phyloP scores from a whole-genome alignment of 139 green algal genomes.

The Gonium pectorale region DNA sequence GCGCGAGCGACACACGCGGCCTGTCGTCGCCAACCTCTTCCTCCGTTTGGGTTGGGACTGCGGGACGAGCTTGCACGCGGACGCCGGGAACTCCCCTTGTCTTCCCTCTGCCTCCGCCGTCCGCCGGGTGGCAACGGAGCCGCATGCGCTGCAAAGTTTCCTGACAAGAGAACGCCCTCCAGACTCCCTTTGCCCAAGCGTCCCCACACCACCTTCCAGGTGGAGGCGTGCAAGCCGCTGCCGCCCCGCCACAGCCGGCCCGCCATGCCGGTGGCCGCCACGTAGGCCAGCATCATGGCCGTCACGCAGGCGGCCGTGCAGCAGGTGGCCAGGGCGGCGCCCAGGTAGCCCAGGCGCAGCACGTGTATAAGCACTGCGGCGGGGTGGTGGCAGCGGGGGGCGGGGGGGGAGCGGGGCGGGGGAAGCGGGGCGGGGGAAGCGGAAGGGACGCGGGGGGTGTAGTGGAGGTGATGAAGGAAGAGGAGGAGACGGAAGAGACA shows the following conservation, averaged over 20 bases:
- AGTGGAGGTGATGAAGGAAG: too few relatives aligned
- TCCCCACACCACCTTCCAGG: constrained; percentile 26
- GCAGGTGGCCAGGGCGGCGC: constrained; percentile 4
- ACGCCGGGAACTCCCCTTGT: too few relatives aligned
- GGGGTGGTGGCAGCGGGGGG: background rate
- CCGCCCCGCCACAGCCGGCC: background rate
- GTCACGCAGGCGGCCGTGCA: background rate
- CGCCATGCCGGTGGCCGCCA: background rate
- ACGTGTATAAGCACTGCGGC: constrained; percentile 51
- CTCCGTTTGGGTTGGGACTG: too few relatives aligned
- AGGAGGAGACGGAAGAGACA: too few relatives aligned
- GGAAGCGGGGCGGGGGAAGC: background rate
- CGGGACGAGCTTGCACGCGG: too few relatives aligned
- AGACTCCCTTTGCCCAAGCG: too few relatives aligned
- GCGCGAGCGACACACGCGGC: too few relatives aligned
- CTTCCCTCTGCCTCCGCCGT: background rate
- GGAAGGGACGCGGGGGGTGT: background rate
- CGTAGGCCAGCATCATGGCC: background rate
- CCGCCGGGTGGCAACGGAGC: too few relatives aligned
- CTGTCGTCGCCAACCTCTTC: too few relatives aligned
- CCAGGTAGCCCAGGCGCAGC: constrained; percentile 32
- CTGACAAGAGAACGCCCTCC: too few relatives aligned
- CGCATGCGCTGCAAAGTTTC: too few relatives aligned
- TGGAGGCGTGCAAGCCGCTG: background rate
- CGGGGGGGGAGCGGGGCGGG: background rate